Conservation (phyloP, 139 green algal species). For the Ettlia oleoabundans region DNA sequence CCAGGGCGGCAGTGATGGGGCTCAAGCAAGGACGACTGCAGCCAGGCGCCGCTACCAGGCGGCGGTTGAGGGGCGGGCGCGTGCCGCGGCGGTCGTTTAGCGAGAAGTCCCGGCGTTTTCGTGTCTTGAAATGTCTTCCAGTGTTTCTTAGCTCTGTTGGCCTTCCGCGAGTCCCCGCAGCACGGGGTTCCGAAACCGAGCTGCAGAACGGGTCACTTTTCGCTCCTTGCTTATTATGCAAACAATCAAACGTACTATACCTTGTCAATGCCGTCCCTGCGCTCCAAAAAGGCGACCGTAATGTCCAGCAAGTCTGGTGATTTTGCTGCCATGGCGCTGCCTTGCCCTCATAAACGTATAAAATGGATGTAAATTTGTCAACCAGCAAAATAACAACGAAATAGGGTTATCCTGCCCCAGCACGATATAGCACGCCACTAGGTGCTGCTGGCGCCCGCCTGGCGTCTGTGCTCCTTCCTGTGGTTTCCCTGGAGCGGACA, state of each 20-base stretch:
- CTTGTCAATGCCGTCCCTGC: slow-evolving; percentile 89
- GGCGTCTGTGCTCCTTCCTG: too few relatives aligned
- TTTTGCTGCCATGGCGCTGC: background rate
- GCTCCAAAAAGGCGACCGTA: slow-evolving; percentile 70
- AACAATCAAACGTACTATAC: slow-evolving; percentile 8
- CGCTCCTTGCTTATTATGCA: background rate
- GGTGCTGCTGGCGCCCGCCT: too few relatives aligned
- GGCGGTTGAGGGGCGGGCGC: background rate
- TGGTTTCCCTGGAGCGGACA: too few relatives aligned
- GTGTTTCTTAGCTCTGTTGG: background rate
- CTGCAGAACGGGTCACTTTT: too few relatives aligned
- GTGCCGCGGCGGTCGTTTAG: background rate
- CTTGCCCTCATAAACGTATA: background rate
- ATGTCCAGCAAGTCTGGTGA: slow-evolving; percentile 57
- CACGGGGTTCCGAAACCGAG: too few relatives aligned
- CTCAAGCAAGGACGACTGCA: too few relatives aligned
- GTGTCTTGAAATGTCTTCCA: too few relatives aligned
- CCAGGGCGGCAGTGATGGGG: background rate
- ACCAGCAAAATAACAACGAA: background rate
- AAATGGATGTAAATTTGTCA: background rate
- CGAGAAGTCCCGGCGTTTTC: too few relatives aligned
- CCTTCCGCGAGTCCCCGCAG: too few relatives aligned
- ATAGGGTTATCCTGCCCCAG: too few relatives aligned
- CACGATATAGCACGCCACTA: too few relatives aligned
- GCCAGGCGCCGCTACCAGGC: background rate